Evolutionary conservation across 768 basidiomycete genomes (phyloP), one percentile per base, ranked within the genome.

Genomic region (Psilocybe tampanensis): DNA sequence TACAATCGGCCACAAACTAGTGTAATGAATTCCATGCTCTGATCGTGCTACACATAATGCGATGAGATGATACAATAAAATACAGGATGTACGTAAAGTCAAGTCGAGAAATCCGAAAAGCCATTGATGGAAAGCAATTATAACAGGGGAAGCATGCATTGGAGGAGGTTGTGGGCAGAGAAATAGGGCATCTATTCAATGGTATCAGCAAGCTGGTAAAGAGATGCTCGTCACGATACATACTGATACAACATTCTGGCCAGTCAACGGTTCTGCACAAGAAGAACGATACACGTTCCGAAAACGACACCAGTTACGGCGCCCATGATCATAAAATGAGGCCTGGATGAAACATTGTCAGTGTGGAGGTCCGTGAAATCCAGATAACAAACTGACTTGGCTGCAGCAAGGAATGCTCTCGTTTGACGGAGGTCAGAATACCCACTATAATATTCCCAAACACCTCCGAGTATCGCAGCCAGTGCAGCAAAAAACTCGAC

Each of bases 361-460:
- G 33, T 52, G 22, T 53, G 33, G 42, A 34, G 53, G 21, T 54
- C 34, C 17, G 54, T 26, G 18, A 22, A 54, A 51, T 42, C 21
- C 13, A 29, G 23, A 22, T 29, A 54, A 52, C 21, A 47, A 13
- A 72, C 77, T 53, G 60, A 86, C 89, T 83, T 86, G 23, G 81
- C 76, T 15, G 78, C 81, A 26, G 71, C 73, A 36, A 89, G 67
- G 66, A 90, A 89, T 1, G 86, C 86, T 59, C 81, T 78, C 71
- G 81, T 76, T 54, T 76, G 74, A 54, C 80, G 73, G 58, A 90
- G 68, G 65, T 87, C 86, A 63, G 75, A 70, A 44, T 78, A 83
- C 1, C 84, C 84, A 47, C 72, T 76, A 56, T 81, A 79, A 58
- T 88, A 92, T 70, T 89, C 88, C 85, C 84, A 90, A 34, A 76